Base-by-base conservation (phyloP, 78 protist genomes). In the Mantamonas sphyraenae region DNA sequence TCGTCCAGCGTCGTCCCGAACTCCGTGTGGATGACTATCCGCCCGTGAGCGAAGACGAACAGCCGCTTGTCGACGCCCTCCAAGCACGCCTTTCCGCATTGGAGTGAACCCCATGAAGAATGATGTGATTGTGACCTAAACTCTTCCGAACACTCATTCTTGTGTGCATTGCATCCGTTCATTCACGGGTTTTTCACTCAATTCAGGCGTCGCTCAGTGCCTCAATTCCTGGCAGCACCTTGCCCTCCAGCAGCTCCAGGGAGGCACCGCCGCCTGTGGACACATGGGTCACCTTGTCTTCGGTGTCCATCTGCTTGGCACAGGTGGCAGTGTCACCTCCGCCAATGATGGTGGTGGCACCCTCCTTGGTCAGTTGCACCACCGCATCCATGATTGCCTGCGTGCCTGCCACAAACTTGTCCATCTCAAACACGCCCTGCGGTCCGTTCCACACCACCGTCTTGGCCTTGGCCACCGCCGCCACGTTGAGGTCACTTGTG, bases 181-280 rank as follows among this genome's bases (percentile, higher is more conserved):
- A n/a, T n/a, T n/a, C n/a, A n/a, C n/a, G n/a, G n/a, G n/a, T n/a
- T n/a, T n/a, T n/a, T n/a, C n/a, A n/a, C n/a, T n/a, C n/a, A n/a
- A n/a, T n/a, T n/a, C n/a, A 47, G 28, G 53, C 53, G 53, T 16
- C 16, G 28, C 28, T 47, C 53, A 47, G 53, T 19, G 53, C 53
- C 16, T 47, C 28, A 47, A 47, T 16, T 19, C 53, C 53, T 12
- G 53, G 53, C 12, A 47, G 53, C 12, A 47, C 16, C 76, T 80
- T 84, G 64, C 98, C 99, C 73, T 95, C 97, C 38, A 98, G 86
- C 30, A 97, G 90, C 85, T 97, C 99, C 37, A 98, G 90, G 19
- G 95, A 85, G 20, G 99, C 99, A 42, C 99, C 99, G 39, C 99
- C 99, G 19, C 99, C 99, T 40, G 99, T 97, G 34, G 85, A 66